Base-by-base conservation (phyloP, 305 asterid genomes). In the Fraxinus sp. region DNA sequence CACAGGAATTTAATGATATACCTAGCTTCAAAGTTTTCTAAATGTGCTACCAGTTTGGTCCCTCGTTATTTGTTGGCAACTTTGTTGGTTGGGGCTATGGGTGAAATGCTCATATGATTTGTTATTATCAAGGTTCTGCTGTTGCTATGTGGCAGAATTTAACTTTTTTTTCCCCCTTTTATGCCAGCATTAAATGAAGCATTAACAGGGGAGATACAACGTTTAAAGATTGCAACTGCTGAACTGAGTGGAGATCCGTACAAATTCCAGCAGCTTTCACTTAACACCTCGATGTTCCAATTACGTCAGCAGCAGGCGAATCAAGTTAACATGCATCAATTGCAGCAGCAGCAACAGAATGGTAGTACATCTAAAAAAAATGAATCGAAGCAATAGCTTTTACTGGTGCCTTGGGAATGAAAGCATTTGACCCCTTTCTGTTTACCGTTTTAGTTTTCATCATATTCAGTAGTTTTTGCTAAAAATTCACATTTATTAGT, bases 151-250 rank as follows among this genome's bases (percentile, higher is more conserved):
- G 22, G 64, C 64, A n/a, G 64, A 52, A 16, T 14, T 52, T 52
- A 52, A 52, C 64, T 1, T 16, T 64, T 20, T 5, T 20, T 3
- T 22, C 8, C 9, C 26, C 46, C 30, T 16, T 35, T 74, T 68
- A 28, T 80, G 82, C 83, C 96, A 94, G 99, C 97, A 39, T 88
- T 94, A 43, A 93, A 93, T 37, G 98, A 96, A 84, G 97, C 98
- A 8, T 84, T 94, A 83, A 90, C 92, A n/a, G 91, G 85, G 0
- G 99, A 94, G 87, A 97, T 94, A 79, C 97, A 94, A 83, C 97
- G 98, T 36, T 80, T 94, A 91, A 96, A 96, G 89, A 79, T 92
- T 20, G 91, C 94, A 37, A 89, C 96, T 24, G 81, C 92, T 10
- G 98, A 92, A 72, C 81, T 90, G 36, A 88, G 74, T 68, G 90